Evolutionary conservation across 2,329 filamentous ascomycete species (phyloP).

Genomic region (Trichoderma lentiforme): DNA sequence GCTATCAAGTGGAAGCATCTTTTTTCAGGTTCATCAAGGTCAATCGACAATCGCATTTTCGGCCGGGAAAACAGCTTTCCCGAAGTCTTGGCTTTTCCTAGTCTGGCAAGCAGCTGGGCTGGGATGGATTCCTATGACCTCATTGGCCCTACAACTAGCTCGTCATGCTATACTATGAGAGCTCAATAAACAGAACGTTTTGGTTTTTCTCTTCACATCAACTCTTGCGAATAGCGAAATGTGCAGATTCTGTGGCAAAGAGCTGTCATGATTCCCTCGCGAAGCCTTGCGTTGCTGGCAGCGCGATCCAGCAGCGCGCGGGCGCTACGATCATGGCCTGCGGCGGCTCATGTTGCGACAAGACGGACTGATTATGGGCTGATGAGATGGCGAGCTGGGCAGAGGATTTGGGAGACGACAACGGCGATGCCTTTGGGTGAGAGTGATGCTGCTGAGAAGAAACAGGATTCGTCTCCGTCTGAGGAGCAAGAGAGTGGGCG

Average conservation of each 20-base stretch:
- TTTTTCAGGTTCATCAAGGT: not conserved
- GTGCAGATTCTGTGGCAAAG: not conserved
- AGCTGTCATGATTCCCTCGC: constrained; percentile 29
- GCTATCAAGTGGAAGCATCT: not conserved
- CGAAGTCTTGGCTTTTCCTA: constrained; percentile 20
- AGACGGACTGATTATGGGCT: not conserved
- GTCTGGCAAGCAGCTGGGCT: constrained; percentile 17
- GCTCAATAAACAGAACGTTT: not conserved
- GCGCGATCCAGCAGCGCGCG: constrained; percentile 17
- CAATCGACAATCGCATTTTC: not conserved
- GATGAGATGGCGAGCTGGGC: constrained; percentile 4
- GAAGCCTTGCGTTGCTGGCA: constrained; percentile 24
- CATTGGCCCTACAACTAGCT: constrained; percentile 19
- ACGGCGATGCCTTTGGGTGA: constrained; percentile 10
- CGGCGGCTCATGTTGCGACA: not conserved
- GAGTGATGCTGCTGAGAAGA: constrained; percentile 55
- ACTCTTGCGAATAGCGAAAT: constrained; percentile 15
- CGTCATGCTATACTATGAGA: not conserved
- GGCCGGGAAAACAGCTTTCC: constrained; percentile 28
- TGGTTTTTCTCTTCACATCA: not conserved
- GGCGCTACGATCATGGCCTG: constrained; percentile 4
- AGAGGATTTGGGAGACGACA: constrained; percentile 28
- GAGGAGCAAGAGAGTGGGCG: constrained; percentile 72
- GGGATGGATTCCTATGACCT: constrained; percentile 21
- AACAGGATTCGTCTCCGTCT: constrained; percentile 28